Evolutionary conservation across 2,329 filamentous ascomycete species (phyloP).

Genomic region (Fusarium phyllophilum): DNA sequence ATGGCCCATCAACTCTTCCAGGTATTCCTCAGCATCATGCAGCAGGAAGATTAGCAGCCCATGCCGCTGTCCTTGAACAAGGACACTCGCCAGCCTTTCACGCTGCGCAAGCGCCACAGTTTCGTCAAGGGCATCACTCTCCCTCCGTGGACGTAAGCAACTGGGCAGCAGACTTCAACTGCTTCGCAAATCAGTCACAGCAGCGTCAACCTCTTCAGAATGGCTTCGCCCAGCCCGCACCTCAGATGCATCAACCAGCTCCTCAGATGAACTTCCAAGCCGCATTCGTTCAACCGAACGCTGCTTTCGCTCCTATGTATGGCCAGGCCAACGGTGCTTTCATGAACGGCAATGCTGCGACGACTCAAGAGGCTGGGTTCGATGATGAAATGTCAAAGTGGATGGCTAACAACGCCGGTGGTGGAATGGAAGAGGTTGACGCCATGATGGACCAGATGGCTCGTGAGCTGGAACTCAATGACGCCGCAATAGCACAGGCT

Average conservation of each 20-base stretch:
- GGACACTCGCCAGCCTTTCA: constrained; percentile 38
- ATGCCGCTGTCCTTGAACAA: constrained; percentile 48
- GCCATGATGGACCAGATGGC: constrained; percentile 57
- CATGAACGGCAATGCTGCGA: constrained; percentile 37
- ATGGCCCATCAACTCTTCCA: constrained; percentile 42
- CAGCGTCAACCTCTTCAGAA: constrained; percentile 39
- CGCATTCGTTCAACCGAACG: constrained; percentile 45
- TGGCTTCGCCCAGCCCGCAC: constrained; percentile 32
- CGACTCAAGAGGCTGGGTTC: constrained; percentile 50
- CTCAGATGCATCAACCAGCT: constrained; percentile 41
- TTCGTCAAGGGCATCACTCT: constrained; percentile 39
- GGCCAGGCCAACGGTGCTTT: constrained; percentile 41
- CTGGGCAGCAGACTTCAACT: constrained; percentile 53
- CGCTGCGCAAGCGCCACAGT: constrained; percentile 35
- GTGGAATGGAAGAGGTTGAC: constrained; percentile 53
- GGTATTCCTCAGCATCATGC: constrained; percentile 48
- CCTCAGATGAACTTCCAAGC: constrained; percentile 45
- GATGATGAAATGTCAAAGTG: constrained; percentile 55
- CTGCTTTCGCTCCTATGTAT: constrained; percentile 45
- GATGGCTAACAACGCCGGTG: constrained; percentile 51
- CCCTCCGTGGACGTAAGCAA: constrained; percentile 41
- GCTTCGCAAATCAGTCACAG: constrained; percentile 45
- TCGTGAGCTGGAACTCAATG: constrained; percentile 52
- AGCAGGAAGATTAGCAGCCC: constrained; percentile 48
- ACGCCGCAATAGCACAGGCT: constrained; percentile 43